These are phyloP conservation scores for Infundibulicybe gibba DNA, from an alignment of 768 basidiomycete genomes.

Conservation along the genomic window DNA sequence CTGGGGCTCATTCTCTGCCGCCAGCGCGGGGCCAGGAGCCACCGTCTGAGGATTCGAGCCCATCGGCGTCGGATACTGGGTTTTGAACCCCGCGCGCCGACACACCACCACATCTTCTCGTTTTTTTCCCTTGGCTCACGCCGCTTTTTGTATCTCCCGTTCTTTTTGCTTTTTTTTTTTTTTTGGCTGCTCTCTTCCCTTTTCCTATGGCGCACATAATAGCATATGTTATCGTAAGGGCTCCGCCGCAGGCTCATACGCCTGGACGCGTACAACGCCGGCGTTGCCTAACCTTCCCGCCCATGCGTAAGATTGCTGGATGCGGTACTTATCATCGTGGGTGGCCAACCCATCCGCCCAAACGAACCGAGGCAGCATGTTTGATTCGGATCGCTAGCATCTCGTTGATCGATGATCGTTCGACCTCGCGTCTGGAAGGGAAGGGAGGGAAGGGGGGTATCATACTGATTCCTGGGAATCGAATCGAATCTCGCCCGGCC, in stretches of 20 bases:
- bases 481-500: slow-evolving; percentile 20
- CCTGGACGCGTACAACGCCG: too few relatives aligned
- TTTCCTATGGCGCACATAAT: slow-evolving; percentile 20
- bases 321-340: neutral
- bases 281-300: too few relatives aligned
- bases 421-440: too few relatives aligned
- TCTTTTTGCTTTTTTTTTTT: slow-evolving; percentile 15
- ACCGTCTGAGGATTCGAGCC: slow-evolving; percentile 61
- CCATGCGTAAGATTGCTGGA: too few relatives aligned
- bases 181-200: slow-evolving; percentile 15
- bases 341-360: neutral
- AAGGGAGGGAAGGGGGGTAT: slow-evolving; percentile 13
- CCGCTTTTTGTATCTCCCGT: slow-evolving; percentile 24
- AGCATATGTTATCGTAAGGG: slow-evolving; percentile 18
- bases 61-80: slow-evolving; percentile 46
- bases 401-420: slow-evolving; percentile 46
- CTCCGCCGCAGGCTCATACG: too few relatives aligned
- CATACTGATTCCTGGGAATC: slow-evolving; percentile 22
- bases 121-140: slow-evolving; percentile 30
- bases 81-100: slow-evolving; percentile 27
- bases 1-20: slow-evolving; percentile 43
- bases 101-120: slow-evolving; percentile 19
- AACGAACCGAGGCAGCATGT: slow-evolving; percentile 20
- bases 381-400: slow-evolving; percentile 24
- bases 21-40: slow-evolving; percentile 59